Conservation (phyloP, 2,329 filamentous ascomycete species). For the Fusarium mundagurra region DNA sequence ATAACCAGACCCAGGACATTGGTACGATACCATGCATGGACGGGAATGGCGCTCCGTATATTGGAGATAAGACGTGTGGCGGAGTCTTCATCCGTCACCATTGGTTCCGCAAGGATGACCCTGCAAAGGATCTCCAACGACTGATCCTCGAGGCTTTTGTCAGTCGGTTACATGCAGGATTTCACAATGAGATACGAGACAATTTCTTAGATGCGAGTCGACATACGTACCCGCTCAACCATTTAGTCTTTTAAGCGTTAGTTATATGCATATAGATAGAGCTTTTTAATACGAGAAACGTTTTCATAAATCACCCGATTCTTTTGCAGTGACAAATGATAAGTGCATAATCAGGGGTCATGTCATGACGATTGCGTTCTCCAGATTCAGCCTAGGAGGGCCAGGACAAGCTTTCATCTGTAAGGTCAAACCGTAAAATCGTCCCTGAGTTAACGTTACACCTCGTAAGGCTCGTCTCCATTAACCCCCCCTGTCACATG, state of each 20-base stretch:
- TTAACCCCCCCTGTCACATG: not conserved
- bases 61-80: slow-evolving; percentile 35
- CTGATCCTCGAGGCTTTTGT: slow-evolving; percentile 1
- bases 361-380: not conserved
- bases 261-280: not conserved
- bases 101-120: slow-evolving; percentile 27
- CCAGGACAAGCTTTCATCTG: not conserved
- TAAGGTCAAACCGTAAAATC: not conserved
- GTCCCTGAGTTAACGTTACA: not conserved
- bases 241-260: not conserved
- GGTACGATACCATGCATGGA: slow-evolving; percentile 37
- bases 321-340: not conserved
- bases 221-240: not conserved
- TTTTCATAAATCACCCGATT: not conserved
- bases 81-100: slow-evolving; percentile 42
- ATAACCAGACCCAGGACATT: slow-evolving; percentile 35
- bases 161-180: slow-evolving; percentile 6
- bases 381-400: not conserved
- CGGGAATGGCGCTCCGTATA: slow-evolving; percentile 39
- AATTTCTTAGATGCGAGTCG: slow-evolving; percentile 16
- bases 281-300: not conserved
- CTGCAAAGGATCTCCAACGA: slow-evolving; percentile 5
- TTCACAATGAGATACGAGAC: slow-evolving; percentile 1
- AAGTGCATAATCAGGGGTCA: not conserved
- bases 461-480: not conserved